Conservation (phyloP, 306 rosid species). For the Vigna angularis region DNA sequence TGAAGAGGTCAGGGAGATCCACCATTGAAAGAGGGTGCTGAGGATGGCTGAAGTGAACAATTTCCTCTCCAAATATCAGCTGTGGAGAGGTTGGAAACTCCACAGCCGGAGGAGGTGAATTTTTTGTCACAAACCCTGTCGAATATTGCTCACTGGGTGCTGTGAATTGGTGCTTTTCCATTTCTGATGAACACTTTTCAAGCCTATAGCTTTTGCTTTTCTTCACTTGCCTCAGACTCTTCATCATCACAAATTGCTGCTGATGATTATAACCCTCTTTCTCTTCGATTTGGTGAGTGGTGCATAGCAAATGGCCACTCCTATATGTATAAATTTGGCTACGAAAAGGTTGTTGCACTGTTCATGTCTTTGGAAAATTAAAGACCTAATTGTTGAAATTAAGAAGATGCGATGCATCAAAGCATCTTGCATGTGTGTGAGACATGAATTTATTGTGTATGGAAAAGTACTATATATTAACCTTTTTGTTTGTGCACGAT, state of each 20-base stretch:
- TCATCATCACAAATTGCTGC: not conserved
- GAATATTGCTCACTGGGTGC: constrained; percentile 15
- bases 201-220: constrained; percentile 49
- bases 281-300: constrained; percentile 35
- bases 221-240: constrained; percentile 42
- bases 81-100: constrained; percentile 75
- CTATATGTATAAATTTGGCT: constrained; percentile 48
- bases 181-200: constrained; percentile 44
- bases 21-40: constrained; percentile 65
- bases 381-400: constrained; percentile 19
- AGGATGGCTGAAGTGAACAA: constrained; percentile 74
- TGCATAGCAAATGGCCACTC: constrained; percentile 37
- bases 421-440: constrained; percentile 41
- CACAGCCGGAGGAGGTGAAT: constrained; percentile 19
- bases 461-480: not conserved
- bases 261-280: no score
- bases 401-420: constrained; percentile 39
- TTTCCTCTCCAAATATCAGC: constrained; percentile 64
- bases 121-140: constrained; percentile 39
- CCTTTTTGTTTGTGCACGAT: constrained; percentile 1
- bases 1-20: constrained; percentile 61
- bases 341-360: constrained; percentile 38
- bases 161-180: constrained; percentile 27
- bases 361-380: constrained; percentile 29
- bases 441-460: not conserved